phyloP scores from a whole-genome alignment of 257 asterid species.

The Solanum appendiculatum region DNA sequence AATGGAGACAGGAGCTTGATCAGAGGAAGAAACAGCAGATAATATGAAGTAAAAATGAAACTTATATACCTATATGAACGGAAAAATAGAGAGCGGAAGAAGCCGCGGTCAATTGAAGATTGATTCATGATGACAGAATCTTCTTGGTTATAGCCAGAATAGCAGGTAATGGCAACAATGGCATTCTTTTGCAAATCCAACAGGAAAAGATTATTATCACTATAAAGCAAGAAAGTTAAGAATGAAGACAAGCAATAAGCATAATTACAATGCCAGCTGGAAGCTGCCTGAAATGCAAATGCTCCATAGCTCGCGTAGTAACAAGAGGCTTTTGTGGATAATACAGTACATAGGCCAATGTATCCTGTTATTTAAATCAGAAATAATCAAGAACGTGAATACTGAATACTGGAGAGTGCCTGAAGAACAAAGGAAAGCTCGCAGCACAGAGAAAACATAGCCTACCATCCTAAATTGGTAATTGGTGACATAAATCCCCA shows the following conservation, averaged over 20 bases:
- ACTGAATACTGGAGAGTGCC: not conserved
- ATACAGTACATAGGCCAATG: constrained; percentile 86
- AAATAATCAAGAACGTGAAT: not conserved
- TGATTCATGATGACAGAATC: constrained; percentile 98
- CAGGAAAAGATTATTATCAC: not conserved
- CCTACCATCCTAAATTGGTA: constrained; percentile 94
- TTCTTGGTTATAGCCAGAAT: constrained; percentile 96
- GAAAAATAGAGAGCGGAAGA: constrained; percentile 84
- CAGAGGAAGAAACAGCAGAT: not conserved
- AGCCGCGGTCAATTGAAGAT: constrained; percentile 94
- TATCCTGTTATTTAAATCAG: constrained; percentile 39
- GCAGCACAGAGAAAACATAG: not conserved
- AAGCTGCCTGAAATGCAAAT: constrained; percentile 89
- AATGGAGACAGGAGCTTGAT: not conserved
- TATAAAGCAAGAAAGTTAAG: not conserved
- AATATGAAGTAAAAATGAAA: not conserved
- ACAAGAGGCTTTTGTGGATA: constrained; percentile 98
- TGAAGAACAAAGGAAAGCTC: not conserved
- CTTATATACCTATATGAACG: constrained; percentile 45
- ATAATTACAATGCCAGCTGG: constrained; percentile 69
- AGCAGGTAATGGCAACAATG: constrained; percentile 87
- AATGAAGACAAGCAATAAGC: not conserved
- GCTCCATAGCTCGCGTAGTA: constrained; percentile 98
- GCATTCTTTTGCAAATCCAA: constrained; percentile 33
- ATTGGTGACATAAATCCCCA: constrained; percentile 96